phyloP scores from a whole-genome alignment of 2,329 filamentous ascomycete genomes.

The Aureobasidium pullulans region DNA sequence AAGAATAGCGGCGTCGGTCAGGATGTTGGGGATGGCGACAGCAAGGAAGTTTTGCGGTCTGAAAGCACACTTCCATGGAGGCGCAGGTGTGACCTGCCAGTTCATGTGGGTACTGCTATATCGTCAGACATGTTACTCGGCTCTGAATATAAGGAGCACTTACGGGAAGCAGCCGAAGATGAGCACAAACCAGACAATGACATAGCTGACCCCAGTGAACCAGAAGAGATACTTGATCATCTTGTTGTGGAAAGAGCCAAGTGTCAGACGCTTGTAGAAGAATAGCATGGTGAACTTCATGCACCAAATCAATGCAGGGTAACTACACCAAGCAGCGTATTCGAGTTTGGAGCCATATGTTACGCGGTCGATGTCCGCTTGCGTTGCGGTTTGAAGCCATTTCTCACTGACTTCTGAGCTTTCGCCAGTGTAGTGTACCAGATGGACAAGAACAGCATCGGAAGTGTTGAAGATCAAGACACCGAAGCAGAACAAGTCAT shows the following conservation, averaged over 20 bases:
- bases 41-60: slow-evolving; percentile 26
- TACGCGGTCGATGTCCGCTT: slow-evolving; percentile 25
- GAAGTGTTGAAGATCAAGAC: slow-evolving; percentile 26
- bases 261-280: slow-evolving; percentile 28
- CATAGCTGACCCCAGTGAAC: slow-evolving; percentile 23
- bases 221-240: slow-evolving; percentile 26
- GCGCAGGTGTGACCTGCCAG: slow-evolving; percentile 25
- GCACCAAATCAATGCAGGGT: slow-evolving; percentile 32
- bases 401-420: slow-evolving; percentile 23
- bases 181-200: slow-evolving; percentile 28
- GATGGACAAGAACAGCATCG: slow-evolving; percentile 31
- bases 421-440: slow-evolving; percentile 26
- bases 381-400: slow-evolving; percentile 22
- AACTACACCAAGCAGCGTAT: slow-evolving; percentile 35
- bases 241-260: slow-evolving; percentile 26
- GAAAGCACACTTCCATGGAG: slow-evolving; percentile 25
- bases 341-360: slow-evolving; percentile 31
- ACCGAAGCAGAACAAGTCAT: slow-evolving; percentile 28
- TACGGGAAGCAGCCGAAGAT: slow-evolving; percentile 22
- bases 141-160: background rate
- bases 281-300: slow-evolving; percentile 27
- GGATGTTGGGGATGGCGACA: slow-evolving; percentile 25
- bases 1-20: slow-evolving; percentile 29
- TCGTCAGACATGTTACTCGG: background rate
- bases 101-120: slow-evolving; percentile 18